Base-by-base conservation (phyloP, 768 basidiomycete species). In the Mycena epipterygia region DNA sequence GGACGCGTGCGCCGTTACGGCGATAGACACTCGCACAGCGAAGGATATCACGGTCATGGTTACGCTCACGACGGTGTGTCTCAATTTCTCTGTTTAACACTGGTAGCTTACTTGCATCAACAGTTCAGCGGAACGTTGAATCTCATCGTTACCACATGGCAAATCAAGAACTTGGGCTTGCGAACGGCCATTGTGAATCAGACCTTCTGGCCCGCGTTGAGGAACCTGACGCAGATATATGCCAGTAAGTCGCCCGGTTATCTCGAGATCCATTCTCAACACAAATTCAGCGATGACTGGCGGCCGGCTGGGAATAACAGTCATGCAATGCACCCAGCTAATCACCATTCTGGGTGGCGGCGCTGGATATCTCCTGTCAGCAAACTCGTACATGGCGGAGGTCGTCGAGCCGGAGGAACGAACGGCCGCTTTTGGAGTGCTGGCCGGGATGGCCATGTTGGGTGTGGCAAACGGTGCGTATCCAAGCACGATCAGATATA, bases 301-400 rank as follows among this genome's bases (percentile, higher is more conserved):
- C 2, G 68, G 68, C 13, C 58, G 72, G 19, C 53, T 30, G 19
- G 72, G 68, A 17, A 73, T 73, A 21, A 73, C 68, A 1, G 67
- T 70, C 46, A 58, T 73, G 52, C 72, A 73, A 27, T 44, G 27
- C 21, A 73, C 72, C 5, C 72, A 73, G 55, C 46, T 70, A 13
- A 70, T 73, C 27, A 73, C 72, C 0, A 70, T 73, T 17, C 49
- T 70, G 6, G 72, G 72, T 12, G 72, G 72, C n/a, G 72, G 68
- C 17, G 53, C 64, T 9, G 72, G 72, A 0, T 73, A 73, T 35
- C 16, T 66, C 14, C 60, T 73, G 0, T 61, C 68, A 9, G 68
- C 61, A 2, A 73, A 73, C 51, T 69, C 72, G 17, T 73, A 73
- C 52, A 70, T 73, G 27, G 60, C 67, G 12, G 72, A 73, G 41